These are phyloP conservation scores for Eragrostis tef DNA, from an alignment of 202 grass and related monocot genomes.

Conservation along the genomic window DNA sequence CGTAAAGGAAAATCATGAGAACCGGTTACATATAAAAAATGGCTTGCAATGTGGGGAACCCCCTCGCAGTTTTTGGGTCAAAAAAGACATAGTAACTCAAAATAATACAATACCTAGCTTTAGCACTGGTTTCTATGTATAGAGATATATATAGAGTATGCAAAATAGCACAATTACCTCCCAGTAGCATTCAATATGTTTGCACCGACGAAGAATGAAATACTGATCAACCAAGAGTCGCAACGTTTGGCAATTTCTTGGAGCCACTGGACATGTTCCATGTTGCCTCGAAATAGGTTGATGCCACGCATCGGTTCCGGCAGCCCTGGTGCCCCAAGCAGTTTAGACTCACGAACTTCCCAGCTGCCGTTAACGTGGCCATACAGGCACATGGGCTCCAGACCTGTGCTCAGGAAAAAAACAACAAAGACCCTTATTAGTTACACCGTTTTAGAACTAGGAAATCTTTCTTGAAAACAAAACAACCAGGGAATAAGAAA, in stretches of 20 bases:
- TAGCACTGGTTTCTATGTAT: too few species aligned
- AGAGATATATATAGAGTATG: too few species aligned
- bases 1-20: too few species aligned
- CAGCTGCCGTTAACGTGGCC: not conserved
- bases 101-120: too few species aligned
- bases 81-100: too few species aligned
- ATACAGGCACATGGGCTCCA: not conserved
- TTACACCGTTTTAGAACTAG: not conserved
- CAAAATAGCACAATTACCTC: too few species aligned
- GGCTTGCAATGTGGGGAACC: too few species aligned
- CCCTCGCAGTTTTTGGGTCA: too few species aligned
- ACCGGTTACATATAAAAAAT: too few species aligned
- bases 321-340: not conserved
- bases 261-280: not conserved
- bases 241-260: not conserved
- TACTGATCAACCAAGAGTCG: not conserved
- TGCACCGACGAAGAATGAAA: too few species aligned
- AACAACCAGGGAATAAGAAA: not conserved
- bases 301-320: not conserved
- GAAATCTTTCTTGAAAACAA: too few species aligned
- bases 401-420: not conserved
- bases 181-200: too few species aligned
- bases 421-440: not conserved
- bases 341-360: not conserved
- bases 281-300: not conserved